These are phyloP conservation scores for Boletus rex-veris DNA, from an alignment of 768 basidiomycete species.

Conservation along the genomic window DNA sequence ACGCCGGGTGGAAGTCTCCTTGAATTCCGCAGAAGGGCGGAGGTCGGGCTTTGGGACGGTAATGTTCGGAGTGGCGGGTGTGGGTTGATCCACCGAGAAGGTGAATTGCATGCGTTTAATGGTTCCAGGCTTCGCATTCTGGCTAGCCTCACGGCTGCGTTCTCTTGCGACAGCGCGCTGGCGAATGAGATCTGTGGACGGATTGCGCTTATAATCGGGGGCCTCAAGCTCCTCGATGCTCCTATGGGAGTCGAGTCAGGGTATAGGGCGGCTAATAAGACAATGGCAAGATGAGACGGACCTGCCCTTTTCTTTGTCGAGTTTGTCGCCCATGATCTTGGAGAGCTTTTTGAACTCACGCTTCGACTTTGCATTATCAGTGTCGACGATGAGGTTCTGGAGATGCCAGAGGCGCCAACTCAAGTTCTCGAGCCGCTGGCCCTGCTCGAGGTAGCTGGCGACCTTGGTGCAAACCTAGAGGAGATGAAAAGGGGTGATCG, in stretches of 20 bases:
- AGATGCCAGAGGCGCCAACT: constrained; percentile 92
- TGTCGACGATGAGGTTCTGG: constrained; percentile 87
- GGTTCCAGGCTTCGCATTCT: constrained; percentile 61
- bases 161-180: constrained; percentile 82
- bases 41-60: constrained; percentile 60
- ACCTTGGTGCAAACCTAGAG: constrained; percentile 84
- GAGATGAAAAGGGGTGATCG: constrained; percentile 7
- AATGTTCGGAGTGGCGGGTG: constrained; percentile 41
- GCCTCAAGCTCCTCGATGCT: constrained; percentile 83
- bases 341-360: constrained; percentile 89
- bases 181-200: constrained; percentile 75
- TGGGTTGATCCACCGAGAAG: constrained; percentile 75
- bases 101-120: constrained; percentile 91
- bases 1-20: constrained; percentile 42
- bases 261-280: constrained; percentile 8
- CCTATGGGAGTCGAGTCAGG: constrained; percentile 37
- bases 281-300: constrained; percentile 36
- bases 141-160: constrained; percentile 67
- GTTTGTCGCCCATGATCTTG: constrained; percentile 85
- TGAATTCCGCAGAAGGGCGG: constrained; percentile 64
- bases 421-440: constrained; percentile 87
- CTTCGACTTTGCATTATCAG: constrained; percentile 82
- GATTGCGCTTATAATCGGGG: constrained; percentile 76
- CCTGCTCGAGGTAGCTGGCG: constrained; percentile 86
- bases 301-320: constrained; percentile 92